Percentiles rank a stretch among this genome's conserved stretches.
Conservation (phyloP, 2,329 filamentous ascomycete genomes). For the Alternaria gaisen region DNA sequence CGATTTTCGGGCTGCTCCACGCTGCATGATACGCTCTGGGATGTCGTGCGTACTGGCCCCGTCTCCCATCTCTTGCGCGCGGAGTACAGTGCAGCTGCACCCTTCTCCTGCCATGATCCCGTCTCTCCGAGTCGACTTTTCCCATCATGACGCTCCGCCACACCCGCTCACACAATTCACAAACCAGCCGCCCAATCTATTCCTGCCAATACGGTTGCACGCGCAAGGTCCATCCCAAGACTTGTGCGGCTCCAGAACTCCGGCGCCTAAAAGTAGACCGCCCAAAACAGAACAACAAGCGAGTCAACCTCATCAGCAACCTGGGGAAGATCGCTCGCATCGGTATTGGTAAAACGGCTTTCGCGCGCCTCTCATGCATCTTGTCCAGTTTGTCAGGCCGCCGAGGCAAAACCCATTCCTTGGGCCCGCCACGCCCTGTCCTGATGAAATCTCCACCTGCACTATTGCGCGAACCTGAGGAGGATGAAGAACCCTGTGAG, state of each 20-base stretch:
- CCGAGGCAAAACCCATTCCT: slow-evolving; percentile 11
- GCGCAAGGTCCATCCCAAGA: slow-evolving; percentile 7
- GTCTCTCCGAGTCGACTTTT: background rate
- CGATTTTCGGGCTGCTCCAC: background rate
- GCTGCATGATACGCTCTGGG: background rate
- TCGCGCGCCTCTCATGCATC: slow-evolving; percentile 8
- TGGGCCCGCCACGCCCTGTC: slow-evolving; percentile 10
- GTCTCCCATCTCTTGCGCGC: background rate
- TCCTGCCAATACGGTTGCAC: background rate
- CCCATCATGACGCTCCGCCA: slow-evolving; percentile 4
- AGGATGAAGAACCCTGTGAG: slow-evolving; percentile 7
- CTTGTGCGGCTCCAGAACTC: slow-evolving; percentile 16
- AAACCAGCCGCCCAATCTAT: slow-evolving; percentile 5
- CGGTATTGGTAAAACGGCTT: slow-evolving; percentile 11
- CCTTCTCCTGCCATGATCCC: background rate
- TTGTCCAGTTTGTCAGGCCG: slow-evolving; percentile 10
- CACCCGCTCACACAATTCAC: background rate
- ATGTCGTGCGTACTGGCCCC: background rate
- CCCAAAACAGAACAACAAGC: slow-evolving; percentile 11
- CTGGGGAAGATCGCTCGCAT: slow-evolving; percentile 14
- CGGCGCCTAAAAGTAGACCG: slow-evolving; percentile 9
- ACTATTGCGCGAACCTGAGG: slow-evolving; percentile 9
- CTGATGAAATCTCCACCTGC: slow-evolving; percentile 15
- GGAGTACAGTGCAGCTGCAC: background rate
- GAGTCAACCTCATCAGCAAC: slow-evolving; percentile 14